Evolutionary conservation across 2,329 filamentous ascomycete genomes (phyloP).

Genomic region (Alternaria gansuensis): DNA sequence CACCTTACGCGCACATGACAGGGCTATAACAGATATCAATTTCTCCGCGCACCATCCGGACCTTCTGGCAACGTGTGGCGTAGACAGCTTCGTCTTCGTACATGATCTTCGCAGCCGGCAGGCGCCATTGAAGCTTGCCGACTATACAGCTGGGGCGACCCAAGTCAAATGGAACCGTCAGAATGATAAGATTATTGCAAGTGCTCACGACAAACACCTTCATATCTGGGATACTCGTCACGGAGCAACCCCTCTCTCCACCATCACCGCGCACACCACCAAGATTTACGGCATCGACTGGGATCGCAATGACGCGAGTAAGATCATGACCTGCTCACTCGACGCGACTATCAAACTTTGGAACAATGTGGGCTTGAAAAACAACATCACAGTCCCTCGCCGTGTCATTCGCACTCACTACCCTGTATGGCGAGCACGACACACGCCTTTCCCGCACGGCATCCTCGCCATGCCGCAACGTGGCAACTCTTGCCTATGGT

Average conservation of each 20-base stretch:
- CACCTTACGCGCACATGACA: constrained; percentile 82
- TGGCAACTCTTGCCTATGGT: constrained; percentile 81
- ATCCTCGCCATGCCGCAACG: constrained; percentile 92
- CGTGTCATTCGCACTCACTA: constrained; percentile 83
- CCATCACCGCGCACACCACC: constrained; percentile 86
- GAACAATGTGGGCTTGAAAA: constrained; percentile 73
- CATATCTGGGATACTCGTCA: constrained; percentile 91
- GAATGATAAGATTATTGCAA: constrained; percentile 85
- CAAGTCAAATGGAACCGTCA: constrained; percentile 96
- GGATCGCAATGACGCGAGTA: constrained; percentile 78
- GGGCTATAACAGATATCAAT: constrained; percentile 95
- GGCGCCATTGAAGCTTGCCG: constrained; percentile 68
- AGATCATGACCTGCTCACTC: constrained; percentile 85
- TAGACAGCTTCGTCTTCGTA: constrained; percentile 91
- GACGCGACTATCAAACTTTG: constrained; percentile 94
- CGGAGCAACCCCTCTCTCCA: constrained; percentile 78
- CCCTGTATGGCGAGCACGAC: constrained; percentile 88
- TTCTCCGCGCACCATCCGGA: constrained; percentile 94
- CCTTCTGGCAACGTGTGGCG: constrained; percentile 85
- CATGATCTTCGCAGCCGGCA: constrained; percentile 78
- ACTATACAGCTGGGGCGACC: constrained; percentile 92
- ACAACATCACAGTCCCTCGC: constrained; percentile 48
- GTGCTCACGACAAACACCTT: constrained; percentile 86
- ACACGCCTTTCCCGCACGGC: constrained; percentile 88
- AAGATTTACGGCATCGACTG: constrained; percentile 97